Evolutionary conservation across 148 eudicot species (phyloP), one percentile per base, ranked within the genome.

Genomic region (Chenopodium formosanum): DNA sequence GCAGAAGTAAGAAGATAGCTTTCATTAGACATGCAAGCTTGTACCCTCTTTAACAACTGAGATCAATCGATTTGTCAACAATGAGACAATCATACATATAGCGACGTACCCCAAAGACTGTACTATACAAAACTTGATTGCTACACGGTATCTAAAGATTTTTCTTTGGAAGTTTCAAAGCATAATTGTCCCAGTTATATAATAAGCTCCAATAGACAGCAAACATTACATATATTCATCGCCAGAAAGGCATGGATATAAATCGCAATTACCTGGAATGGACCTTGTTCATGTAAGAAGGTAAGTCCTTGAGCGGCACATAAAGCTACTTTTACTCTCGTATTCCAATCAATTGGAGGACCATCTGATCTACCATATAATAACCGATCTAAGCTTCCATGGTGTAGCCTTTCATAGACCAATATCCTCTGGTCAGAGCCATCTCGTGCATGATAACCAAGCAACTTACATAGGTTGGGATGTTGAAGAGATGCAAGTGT

Each of bases 281-380:
- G 98, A 67, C 98, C 97, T 86, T 94, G 95, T 83, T 94, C 98
- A 62, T 94, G 98, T 81, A 94, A 87, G 85, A 94, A 94, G 53
- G 97, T 93, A 62, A 94, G 91, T 81, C 98, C 98, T 76, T 90
- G 93, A 29, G 97, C 97, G 72, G 95, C 98, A 90, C 98, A 90
- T 60, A 90, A 85, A 81, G 93, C 95, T 80, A 91, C 88, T 88
- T 91, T 94, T 82, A 89, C 86, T 80, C 98, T 88, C 23, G 92
- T 89, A 84, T 88, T 93, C 98, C 97, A 94, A 88, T 94, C 97
- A 34, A 93, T 83, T 16, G 91, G 91, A 56, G 93, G 98, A 73
- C 95, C 97, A 31, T 85, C 91, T 50, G 92, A 86, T 88, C 90
- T 89, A 75, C 97, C 94, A 82, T 88, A 92, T 70, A 96, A 80